Evolutionary conservation across 1,284 basidiomycete species (phyloP), one percentile per base, ranked within the genome.

Genomic region (Pseudozyma pruni): DNA sequence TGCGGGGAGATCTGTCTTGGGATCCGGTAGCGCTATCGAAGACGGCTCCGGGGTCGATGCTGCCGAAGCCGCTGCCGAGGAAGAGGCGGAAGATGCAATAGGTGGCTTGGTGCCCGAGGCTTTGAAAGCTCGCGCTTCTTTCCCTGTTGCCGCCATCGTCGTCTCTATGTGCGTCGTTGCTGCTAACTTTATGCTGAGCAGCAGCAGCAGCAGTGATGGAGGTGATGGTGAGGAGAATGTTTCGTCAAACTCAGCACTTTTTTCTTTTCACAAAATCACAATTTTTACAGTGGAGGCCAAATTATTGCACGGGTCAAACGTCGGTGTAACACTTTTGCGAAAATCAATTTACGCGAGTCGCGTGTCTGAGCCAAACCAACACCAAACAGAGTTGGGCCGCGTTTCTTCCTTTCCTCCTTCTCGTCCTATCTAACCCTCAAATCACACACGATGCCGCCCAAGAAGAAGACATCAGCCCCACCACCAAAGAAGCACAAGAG

Each of bases 331-430:
- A 59, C 2, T 0, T 4, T 37, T 2, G 4, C 17, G n/a, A n/a
- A 42, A 38, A 48, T 23, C 50, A 37, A 49, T 58, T 58, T 58
- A 64, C 61, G 61, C 61, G 61, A 46, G 41, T 49, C 53, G 53
- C 60, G 45, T 29, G 19, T 40, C 37, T n/a, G 14, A 17, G 29
- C 41, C 23, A 20, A 45, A 51, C 52, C 53, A 63, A 63, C 53
- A 63, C 52, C 52, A n/a, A n/a, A n/a, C n/a, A n/a, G n/a, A n/a
- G n/a, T n/a, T n/a, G 27, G 20, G 32, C 2, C 20, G 10, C 13
- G 31, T 17, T 35, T 8, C 27, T 47, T 38, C 33, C 22, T 37
- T 11, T 34, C 20, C 32, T 25, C 23, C 25, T 44, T 14, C 17
- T 53, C 33, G 5, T 19, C 20, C n/a, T 34, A 1, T 16, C 20